These are phyloP conservation scores for Berkeleyomyces basicola DNA, from an alignment of 2,329 filamentous ascomycete genomes.

Conservation along the genomic window DNA sequence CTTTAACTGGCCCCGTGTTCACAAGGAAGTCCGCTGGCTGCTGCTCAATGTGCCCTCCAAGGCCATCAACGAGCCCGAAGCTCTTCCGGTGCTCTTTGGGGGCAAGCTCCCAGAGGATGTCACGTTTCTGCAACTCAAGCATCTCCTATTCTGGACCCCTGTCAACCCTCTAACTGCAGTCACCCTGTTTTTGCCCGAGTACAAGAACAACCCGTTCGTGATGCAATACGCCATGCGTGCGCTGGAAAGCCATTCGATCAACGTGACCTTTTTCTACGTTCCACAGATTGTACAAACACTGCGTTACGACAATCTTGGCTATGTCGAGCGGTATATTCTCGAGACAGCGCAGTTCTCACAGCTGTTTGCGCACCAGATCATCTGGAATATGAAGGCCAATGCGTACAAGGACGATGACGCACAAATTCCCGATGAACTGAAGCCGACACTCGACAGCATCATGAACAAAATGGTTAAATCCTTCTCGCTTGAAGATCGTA, in stretches of 20 bases:
- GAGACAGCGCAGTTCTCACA: slow-evolving; percentile 98
- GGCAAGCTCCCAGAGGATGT: slow-evolving; percentile 62
- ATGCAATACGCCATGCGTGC: slow-evolving; percentile 95
- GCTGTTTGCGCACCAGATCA: slow-evolving; percentile 95
- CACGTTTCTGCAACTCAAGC: slow-evolving; percentile 65
- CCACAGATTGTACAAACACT: slow-evolving; percentile 94
- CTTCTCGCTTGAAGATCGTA: slow-evolving; percentile 62
- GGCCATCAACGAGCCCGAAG: slow-evolving; percentile 65
- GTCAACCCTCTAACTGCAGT: slow-evolving; percentile 87
- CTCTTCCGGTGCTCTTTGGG: slow-evolving; percentile 67
- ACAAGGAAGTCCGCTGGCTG: slow-evolving; percentile 60
- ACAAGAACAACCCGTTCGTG: slow-evolving; percentile 79
- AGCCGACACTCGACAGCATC: slow-evolving; percentile 82
- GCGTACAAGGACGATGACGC: slow-evolving; percentile 95
- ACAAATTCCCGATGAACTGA: slow-evolving; percentile 74
- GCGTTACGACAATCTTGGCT: slow-evolving; percentile 81
- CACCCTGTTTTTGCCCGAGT: slow-evolving; percentile 82
- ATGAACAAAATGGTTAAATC: slow-evolving; percentile 68
- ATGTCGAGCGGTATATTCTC: slow-evolving; percentile 89
- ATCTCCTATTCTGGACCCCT: slow-evolving; percentile 81
- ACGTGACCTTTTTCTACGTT: slow-evolving; percentile 97
- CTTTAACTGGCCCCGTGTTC: slow-evolving; percentile 59
- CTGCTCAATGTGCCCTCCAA: slow-evolving; percentile 72
- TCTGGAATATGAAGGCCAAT: slow-evolving; percentile 99
- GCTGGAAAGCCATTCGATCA: slow-evolving; percentile 84